phyloP scores from a whole-genome alignment of 345 rosid species.

The Salix suchowensis region DNA sequence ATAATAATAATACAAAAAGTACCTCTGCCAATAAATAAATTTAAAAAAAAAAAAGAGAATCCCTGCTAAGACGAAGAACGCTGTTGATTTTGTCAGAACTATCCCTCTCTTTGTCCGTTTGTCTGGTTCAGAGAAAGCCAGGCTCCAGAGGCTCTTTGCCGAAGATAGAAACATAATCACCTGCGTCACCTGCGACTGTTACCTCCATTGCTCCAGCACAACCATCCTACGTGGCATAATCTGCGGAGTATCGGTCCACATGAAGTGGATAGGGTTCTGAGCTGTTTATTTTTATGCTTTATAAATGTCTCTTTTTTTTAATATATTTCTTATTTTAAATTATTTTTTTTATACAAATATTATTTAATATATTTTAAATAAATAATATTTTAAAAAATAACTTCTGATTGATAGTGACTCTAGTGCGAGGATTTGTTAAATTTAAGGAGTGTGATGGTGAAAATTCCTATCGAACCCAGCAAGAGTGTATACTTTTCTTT shows the following conservation, averaged over 20 bases:
- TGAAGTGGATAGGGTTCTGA: not conserved
- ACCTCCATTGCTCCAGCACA: not conserved
- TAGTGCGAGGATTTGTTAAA: not conserved
- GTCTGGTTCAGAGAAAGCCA: constrained; percentile 23
- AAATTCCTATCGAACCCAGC: not conserved
- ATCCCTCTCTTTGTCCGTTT: not conserved
- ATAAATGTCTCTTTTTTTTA: too few species aligned
- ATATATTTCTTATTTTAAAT: too few species aligned
- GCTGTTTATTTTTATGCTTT: too few species aligned
- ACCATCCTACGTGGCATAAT: not conserved
- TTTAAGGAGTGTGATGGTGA: not conserved
- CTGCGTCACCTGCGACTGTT: not conserved
- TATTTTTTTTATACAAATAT: too few species aligned
- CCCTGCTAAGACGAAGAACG: not conserved
- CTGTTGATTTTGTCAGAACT: constrained; percentile 15
- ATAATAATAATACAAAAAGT: not conserved
- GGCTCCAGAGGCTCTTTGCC: not conserved
- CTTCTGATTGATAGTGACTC: too few species aligned
- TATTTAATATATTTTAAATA: too few species aligned
- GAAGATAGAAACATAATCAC: not conserved
- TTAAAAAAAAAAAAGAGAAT: not conserved
- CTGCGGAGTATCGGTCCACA: not conserved
- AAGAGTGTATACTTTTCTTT: too few species aligned
- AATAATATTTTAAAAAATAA: too few species aligned
- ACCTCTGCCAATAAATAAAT: not conserved